These are phyloP conservation scores for Colletotrichum zoysiae DNA, from an alignment of 2,329 filamentous ascomycete species.

Conservation along the genomic window DNA sequence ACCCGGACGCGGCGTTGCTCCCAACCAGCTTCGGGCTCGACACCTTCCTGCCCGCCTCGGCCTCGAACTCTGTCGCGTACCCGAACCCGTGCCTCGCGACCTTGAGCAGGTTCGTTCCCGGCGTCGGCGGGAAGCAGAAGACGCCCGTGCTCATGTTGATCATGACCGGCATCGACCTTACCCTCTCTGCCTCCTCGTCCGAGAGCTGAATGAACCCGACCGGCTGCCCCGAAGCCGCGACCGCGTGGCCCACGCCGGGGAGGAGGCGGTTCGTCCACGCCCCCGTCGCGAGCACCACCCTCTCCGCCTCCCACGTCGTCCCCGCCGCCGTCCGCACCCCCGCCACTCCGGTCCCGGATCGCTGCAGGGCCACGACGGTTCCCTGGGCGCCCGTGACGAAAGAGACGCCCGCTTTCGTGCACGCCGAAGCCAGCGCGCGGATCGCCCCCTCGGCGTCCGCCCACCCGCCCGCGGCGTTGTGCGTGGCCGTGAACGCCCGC, in stretches of 20 bases:
- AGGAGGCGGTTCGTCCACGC: constrained; percentile 71
- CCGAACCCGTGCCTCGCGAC: constrained; percentile 72
- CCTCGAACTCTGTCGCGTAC: constrained; percentile 64
- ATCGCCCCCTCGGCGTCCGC: constrained; percentile 49
- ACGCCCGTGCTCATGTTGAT: constrained; percentile 67
- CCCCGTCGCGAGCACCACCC: constrained; percentile 73
- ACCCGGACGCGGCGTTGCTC: constrained; percentile 76
- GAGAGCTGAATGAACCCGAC: constrained; percentile 75
- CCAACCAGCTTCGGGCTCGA: constrained; percentile 68
- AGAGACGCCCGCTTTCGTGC: constrained; percentile 47
- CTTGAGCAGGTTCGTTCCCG: constrained; percentile 64
- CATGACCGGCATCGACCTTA: constrained; percentile 69
- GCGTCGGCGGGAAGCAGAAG: constrained; percentile 68
- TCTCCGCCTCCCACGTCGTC: constrained; percentile 57
- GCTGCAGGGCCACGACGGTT: constrained; percentile 45
- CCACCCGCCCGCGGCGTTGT: constrained; percentile 50
- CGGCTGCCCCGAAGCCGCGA: constrained; percentile 73
- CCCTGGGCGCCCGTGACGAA: constrained; percentile 50
- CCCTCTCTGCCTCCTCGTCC: constrained; percentile 64
- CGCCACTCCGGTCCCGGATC: constrained; percentile 40
- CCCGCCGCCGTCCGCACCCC: constrained; percentile 46
- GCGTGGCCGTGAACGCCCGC: constrained; percentile 28
- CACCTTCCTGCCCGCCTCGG: constrained; percentile 49
- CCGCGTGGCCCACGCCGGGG: constrained; percentile 69
- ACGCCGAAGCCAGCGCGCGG: constrained; percentile 44